Evolutionary conservation across 2,329 filamentous ascomycete genomes (phyloP).

Genomic region (Bipolaris sorokiniana): DNA sequence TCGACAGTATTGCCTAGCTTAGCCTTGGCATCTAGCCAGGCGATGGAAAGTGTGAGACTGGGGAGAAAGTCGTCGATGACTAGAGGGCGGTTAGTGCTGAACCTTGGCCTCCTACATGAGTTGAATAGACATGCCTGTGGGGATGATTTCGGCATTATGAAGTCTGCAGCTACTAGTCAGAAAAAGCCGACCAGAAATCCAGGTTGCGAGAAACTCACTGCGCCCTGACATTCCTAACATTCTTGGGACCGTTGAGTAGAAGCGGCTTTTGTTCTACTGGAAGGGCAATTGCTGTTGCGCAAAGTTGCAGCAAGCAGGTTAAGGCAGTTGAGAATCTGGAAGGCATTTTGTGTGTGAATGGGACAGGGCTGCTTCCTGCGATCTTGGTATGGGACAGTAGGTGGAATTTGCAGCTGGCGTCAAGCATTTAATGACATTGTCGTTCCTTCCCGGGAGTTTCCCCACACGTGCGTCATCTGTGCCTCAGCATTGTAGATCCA

Average conservation of each 20-base stretch:
- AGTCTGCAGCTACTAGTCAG: slow-evolving; percentile 33
- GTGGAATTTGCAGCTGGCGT: not conserved
- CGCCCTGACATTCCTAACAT: slow-evolving; percentile 34
- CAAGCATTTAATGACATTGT: slow-evolving; percentile 1
- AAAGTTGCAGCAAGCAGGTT: slow-evolving; percentile 28
- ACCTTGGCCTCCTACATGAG: not conserved
- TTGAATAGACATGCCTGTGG: slow-evolving; percentile 37
- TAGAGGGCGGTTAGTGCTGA: slow-evolving; percentile 31
- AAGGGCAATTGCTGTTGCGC: slow-evolving; percentile 21
- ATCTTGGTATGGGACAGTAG: not conserved
- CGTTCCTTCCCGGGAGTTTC: slow-evolving; percentile 18
- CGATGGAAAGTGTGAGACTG: slow-evolving; percentile 57
- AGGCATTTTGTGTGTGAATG: slow-evolving; percentile 22
- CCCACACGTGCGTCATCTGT: slow-evolving; percentile 31
- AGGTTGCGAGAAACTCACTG: slow-evolving; percentile 26
- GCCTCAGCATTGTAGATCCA: slow-evolving; percentile 34
- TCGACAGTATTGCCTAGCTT: slow-evolving; percentile 62
- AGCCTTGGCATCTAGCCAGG: slow-evolving; percentile 52
- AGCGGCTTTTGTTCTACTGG: slow-evolving; percentile 42
- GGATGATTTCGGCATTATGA: slow-evolving; percentile 50
- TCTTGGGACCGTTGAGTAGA: slow-evolving; percentile 17
- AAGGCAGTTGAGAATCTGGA: slow-evolving; percentile 13
- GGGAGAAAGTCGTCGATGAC: slow-evolving; percentile 67
- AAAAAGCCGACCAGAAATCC: not conserved
- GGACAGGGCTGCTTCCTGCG: not conserved